phyloP scores from a whole-genome alignment of 805 yeast genomes.

The Teunomyces panamensis region DNA sequence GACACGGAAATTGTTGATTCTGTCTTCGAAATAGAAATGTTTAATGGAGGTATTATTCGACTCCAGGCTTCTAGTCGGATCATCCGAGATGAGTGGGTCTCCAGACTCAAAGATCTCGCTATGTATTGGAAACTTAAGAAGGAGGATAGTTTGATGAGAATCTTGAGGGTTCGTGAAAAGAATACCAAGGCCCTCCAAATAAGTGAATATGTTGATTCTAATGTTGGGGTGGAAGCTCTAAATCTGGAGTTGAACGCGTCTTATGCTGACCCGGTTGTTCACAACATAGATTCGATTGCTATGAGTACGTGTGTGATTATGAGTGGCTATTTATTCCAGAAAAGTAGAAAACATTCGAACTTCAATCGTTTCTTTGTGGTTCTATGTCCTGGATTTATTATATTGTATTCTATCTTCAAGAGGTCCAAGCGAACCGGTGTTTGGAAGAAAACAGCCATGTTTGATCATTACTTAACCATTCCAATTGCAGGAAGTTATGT shows the following conservation, averaged over 20 bases:
- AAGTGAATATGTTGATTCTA: conserved; percentile 56
- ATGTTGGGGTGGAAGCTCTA: conserved; percentile 36
- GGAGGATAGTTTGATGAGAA: conserved; percentile 36
- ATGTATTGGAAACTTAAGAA: conserved; percentile 59
- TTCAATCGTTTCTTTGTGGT: conserved; percentile 63
- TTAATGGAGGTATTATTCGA: conserved; percentile 44
- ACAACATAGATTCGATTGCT: conserved; percentile 56
- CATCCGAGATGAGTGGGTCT: conserved; percentile 67
- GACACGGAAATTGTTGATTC: conserved; percentile 40
- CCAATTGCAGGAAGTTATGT: conserved; percentile 69
- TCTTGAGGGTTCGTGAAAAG: conserved; percentile 34
- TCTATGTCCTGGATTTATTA: conserved; percentile 66
- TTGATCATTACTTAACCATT: conserved; percentile 53
- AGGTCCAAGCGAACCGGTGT: conserved; percentile 47
- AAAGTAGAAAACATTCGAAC: conserved; percentile 63
- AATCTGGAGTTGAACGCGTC: conserved; percentile 26
- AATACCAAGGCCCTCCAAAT: conserved; percentile 50
- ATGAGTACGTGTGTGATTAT: conserved; percentile 57
- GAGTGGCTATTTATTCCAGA: conserved; percentile 68
- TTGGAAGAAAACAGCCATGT: conserved; percentile 46
- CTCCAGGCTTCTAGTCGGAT: conserved; percentile 53
- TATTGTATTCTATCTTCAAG: conserved; percentile 51
- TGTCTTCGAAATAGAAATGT: conserved; percentile 50
- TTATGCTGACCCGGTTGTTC: conserved; percentile 49
- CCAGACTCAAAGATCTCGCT: conserved; percentile 39